Percentiles rank a stretch among this genome's conserved stretches.
Evolutionary conservation across 495 filamentous ascomycete genomes (phyloP).

Genomic region (Stereocaulon alpinum): DNA sequence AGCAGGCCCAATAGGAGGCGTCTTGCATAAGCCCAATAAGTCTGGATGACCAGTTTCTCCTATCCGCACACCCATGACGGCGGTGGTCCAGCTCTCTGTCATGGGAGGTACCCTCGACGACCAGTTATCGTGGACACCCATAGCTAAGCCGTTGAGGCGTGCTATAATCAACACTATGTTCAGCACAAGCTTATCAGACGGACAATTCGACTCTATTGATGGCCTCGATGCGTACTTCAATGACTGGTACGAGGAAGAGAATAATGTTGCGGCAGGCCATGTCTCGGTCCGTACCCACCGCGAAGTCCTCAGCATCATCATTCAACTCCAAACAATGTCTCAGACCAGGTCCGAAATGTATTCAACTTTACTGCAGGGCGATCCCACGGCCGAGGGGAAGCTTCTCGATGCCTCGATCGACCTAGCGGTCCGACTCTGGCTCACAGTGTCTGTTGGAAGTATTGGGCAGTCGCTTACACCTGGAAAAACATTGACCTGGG

Average conservation of each 20-base stretch:
- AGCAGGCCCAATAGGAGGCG: no score
- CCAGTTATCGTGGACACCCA: background rate
- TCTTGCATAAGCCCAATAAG: no score
- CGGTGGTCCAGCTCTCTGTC: no score
- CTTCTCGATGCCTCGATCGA: slow-evolving; percentile 6
- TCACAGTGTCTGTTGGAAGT: slow-evolving; percentile 8
- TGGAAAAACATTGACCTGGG: slow-evolving; percentile 4
- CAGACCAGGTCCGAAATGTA: background rate
- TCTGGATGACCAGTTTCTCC: no score
- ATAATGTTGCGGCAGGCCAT: background rate
- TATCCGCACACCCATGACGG: no score
- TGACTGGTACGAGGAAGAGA: slow-evolving; percentile 10
- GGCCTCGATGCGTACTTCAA: slow-evolving; percentile 6
- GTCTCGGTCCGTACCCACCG: background rate
- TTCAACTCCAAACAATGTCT: background rate
- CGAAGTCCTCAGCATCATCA: background rate
- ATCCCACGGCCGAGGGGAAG: background rate
- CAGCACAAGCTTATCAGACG: no score
- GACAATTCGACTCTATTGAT: background rate
- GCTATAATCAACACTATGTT: slow-evolving; percentile 1
- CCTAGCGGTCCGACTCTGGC: slow-evolving; percentile 7
- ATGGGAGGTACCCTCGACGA: background rate
- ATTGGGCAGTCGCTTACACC: background rate
- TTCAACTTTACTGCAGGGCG: background rate
- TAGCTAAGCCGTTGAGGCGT: background rate